Evolutionary conservation across 192 early-diverging fungal genomes (phyloP), one percentile per base, ranked within the genome.

Genomic region (Thoreauomyces humboldtii): DNA sequence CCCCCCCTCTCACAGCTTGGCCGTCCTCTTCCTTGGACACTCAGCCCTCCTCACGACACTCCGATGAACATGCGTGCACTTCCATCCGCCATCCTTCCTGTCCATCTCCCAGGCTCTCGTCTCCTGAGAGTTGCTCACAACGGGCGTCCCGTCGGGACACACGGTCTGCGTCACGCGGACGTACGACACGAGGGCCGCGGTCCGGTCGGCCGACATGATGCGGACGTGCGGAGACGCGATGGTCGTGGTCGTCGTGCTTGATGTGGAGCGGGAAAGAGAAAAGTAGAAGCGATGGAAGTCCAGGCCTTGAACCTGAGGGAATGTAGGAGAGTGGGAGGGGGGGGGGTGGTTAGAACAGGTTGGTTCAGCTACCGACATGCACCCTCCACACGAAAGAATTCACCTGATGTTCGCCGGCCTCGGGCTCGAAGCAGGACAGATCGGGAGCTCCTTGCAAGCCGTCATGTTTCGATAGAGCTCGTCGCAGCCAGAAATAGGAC

Each of bases 381-480:
- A n/a, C n/a, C n/a, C n/a, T n/a, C n/a, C n/a, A n/a, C n/a, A n/a
- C n/a, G n/a, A n/a, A n/a, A n/a, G n/a, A n/a, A n/a, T n/a, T n/a
- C n/a, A 65, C 63, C 63, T 42, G 53, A 34, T 67, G 57, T 15
- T 70, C 59, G n/a, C 63, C 64, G 14, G 70, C 64, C 59, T 77
- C 77, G 9, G 77, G 68, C 44, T 79, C 77, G 51, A 79, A 73
- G n/a, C n/a, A n/a, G n/a, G n/a, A n/a, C n/a, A n/a, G n/a, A n/a
- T n/a, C n/a, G n/a, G n/a, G n/a, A n/a, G n/a, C n/a, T n/a, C n/a
- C n/a, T n/a, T n/a, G n/a, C n/a, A n/a, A n/a, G n/a, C n/a, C n/a
- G n/a, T n/a, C n/a, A n/a, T n/a, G n/a, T n/a, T n/a, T n/a, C n/a
- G n/a, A n/a, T n/a, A n/a, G n/a, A n/a, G n/a, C n/a, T n/a, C n/a